Evolutionary conservation across 1,139 yeast species (phyloP).

Genomic region (Saccharomycopsis hybrid): DNA sequence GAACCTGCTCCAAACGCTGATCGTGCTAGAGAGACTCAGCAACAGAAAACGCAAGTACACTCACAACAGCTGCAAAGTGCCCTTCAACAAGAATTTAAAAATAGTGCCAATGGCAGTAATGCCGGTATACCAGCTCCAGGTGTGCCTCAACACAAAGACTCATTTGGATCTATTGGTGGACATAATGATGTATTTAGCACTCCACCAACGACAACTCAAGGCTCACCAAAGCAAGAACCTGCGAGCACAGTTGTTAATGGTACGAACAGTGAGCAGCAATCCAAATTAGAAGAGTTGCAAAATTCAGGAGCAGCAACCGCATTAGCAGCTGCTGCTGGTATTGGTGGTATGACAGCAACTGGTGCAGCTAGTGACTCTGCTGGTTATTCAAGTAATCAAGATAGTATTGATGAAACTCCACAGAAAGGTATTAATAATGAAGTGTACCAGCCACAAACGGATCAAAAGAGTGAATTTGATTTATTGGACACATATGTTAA

Average conservation of each 20-base stretch:
- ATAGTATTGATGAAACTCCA: no score
- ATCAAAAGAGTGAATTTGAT: conserved; percentile 3
- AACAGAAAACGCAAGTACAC: background rate
- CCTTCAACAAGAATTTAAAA: background rate
- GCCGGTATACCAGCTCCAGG: background rate
- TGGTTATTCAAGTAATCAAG: no score
- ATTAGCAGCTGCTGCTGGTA: conserved; percentile 8
- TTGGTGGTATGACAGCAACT: conserved; percentile 22
- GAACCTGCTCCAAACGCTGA: background rate
- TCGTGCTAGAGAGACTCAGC: background rate
- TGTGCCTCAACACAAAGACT: conserved; percentile 12
- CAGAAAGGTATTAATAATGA: no score
- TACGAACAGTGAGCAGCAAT: background rate
- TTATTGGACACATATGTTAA: conserved; percentile 20
- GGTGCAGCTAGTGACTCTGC: conserved; percentile 21
- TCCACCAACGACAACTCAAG: conserved; percentile 16
- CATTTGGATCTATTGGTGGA: conserved; percentile 8
- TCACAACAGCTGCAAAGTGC: background rate
- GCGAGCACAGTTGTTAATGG: background rate
- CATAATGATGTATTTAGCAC: conserved; percentile 12
- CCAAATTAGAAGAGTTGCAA: background rate
- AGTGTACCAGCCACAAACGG: no score
- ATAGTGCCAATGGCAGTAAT: background rate
- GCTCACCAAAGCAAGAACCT: conserved; percentile 6
- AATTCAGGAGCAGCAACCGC: conserved; percentile 8